Conservation (phyloP, 371 early-diverging fungal genomes). For the Circinella minor region DNA sequence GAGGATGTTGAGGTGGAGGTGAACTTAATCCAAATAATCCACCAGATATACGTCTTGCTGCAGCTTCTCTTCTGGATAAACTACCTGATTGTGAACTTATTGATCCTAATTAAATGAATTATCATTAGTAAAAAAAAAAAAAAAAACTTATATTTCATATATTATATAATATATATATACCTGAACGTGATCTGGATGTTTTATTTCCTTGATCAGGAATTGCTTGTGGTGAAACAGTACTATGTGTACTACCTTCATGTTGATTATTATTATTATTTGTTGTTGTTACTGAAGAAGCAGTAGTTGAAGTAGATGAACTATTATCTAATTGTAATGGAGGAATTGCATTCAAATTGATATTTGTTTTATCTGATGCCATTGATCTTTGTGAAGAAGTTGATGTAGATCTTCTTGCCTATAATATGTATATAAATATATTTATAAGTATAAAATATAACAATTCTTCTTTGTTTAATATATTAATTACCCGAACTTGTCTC, state of each 20-base stretch:
- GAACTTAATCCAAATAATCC: conserved; percentile 44
- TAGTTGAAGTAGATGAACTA: conserved; percentile 22
- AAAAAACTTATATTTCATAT: too few relatives aligned
- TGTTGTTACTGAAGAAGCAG: conserved; percentile 6
- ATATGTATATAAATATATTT: neutral
- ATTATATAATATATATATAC: neutral
- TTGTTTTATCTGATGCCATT: conserved; percentile 42
- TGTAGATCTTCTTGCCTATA: conserved; percentile 45
- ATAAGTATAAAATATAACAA: neutral
- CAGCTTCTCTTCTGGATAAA: conserved; percentile 29
- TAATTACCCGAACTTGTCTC: conserved; percentile 43
- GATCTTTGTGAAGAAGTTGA: conserved; percentile 57
- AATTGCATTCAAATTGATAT: conserved; percentile 29
- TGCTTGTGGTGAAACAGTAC: conserved; percentile 26
- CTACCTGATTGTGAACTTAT: conserved; percentile 38
- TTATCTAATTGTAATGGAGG: conserved; percentile 51
- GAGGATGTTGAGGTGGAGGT: conserved; percentile 41
- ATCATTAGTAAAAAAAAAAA: too few relatives aligned
- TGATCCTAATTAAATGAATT: conserved; percentile 24
- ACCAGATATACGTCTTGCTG: conserved; percentile 44
- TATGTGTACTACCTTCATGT: conserved; percentile 14
- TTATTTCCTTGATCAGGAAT: conserved; percentile 24
- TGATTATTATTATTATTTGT: neutral
- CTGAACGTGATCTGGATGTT: conserved; percentile 23
- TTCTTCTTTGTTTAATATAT: neutral